These are phyloP conservation scores for Kuraishia capsulata DNA, from an alignment of 805 yeast species.

Conservation along the genomic window DNA sequence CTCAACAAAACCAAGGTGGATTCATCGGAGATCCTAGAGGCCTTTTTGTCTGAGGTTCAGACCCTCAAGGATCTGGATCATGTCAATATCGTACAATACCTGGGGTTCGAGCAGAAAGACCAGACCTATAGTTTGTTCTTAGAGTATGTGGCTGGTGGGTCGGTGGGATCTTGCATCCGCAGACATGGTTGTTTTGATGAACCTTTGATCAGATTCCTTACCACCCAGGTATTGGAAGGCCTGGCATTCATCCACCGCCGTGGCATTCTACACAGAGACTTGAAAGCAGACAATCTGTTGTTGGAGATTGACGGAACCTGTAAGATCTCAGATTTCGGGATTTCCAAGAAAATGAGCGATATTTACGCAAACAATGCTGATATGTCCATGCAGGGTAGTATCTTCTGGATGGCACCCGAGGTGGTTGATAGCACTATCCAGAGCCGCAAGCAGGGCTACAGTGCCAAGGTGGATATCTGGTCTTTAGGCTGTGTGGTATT, in stretches of 20 bases:
- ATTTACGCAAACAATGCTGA: constrained; percentile 87
- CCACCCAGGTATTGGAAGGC: constrained; percentile 76
- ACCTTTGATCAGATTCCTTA: constrained; percentile 58
- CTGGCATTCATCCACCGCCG: constrained; percentile 78
- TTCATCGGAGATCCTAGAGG: constrained; percentile 37
- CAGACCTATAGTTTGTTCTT: constrained; percentile 77
- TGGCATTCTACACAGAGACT: constrained; percentile 87
- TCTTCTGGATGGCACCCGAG: constrained; percentile 99
- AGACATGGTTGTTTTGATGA: constrained; percentile 84
- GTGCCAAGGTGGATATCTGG: constrained; percentile 98
- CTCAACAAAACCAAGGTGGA: neutral
- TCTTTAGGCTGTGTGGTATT: constrained; percentile 94
- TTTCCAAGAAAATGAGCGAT: constrained; percentile 77
- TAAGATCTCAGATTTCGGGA: constrained; percentile 95
- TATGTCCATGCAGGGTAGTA: constrained; percentile 92
- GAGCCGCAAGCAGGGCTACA: constrained; percentile 77
- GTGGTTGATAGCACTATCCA: constrained; percentile 79
- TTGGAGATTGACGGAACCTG: constrained; percentile 89
- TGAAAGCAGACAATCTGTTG: constrained; percentile 87
- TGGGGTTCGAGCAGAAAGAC: constrained; percentile 79
- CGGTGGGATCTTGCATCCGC: constrained; percentile 79
- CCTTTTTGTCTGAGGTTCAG: constrained; percentile 83
- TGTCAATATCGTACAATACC: constrained; percentile 86
- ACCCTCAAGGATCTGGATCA: constrained; percentile 93
- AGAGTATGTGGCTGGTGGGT: constrained; percentile 97